Evolutionary conservation across 179 eudicot genomes (phyloP), one percentile per base, ranked within the genome.

Genomic region (Vitellaria paradoxa): DNA sequence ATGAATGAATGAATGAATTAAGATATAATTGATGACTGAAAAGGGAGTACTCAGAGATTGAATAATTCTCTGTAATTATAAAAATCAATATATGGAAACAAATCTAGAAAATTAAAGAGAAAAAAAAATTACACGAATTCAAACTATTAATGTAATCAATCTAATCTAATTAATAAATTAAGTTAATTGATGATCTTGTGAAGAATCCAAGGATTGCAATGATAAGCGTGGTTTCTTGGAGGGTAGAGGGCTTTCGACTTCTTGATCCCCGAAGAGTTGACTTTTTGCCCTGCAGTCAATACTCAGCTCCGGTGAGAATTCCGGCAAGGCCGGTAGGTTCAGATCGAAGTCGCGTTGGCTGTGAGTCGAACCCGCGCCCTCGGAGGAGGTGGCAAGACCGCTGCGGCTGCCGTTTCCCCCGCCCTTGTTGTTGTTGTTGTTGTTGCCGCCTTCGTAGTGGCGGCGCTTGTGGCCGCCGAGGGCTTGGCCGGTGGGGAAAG

Each of bases 381-480:
- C 85, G 1, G 88, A 84, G 12, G 85, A 59, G 52, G 82, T 78
- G 49, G 79, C 23, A 1, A 12, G 5, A 7, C 72, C 73, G 63
- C 78, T 73, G 20, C 79, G 70, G 68, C 65, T 56, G 66, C 79
- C 72, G 61, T 30, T 30, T 30, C 37, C 37, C 1, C 37, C 37
- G 37, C 37, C 37, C 37, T 70, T 75, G 21, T 72, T 53, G 66
- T n/a, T 18, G 21, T 72, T 53, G 66, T n/a, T 18, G 56, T 84
- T 81, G 47, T 75, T 77, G 66, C 80, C 78, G 46, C 93, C 91
- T 9, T 91, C 93, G 52, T 91, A 91, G 87, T 91, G 96, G 74
- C 90, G 85, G 45, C 96, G 85, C 81, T 88, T 89, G 87, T 91
- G 96, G 40, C 96, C 96, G 64, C 96, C 96, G 17, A 91, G 83